A percentile compares a stretch with the other conserved stretches of the same genome.
phyloP scores from a whole-genome alignment of 805 yeast genomes.

The Debaryomyces castellii region DNA sequence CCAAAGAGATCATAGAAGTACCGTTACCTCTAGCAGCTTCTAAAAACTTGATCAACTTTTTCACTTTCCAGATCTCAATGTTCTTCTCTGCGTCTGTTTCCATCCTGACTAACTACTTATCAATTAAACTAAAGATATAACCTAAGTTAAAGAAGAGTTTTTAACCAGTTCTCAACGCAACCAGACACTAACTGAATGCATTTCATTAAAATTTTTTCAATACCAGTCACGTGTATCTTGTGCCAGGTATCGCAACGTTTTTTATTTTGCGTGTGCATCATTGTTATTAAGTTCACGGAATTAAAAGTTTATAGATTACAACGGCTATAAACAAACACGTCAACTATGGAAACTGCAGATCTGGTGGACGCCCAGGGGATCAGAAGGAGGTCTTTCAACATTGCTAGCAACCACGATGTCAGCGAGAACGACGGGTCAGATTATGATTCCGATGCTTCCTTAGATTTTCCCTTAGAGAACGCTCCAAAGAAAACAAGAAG shows the following conservation, averaged over 20 bases:
- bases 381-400: not conserved
- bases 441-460: constrained; percentile 42
- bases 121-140: not conserved
- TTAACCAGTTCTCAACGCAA: not conserved
- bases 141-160: not conserved
- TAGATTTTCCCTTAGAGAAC: constrained; percentile 42
- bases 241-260: not conserved
- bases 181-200: not conserved
- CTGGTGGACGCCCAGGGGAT: not conserved
- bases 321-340: not conserved
- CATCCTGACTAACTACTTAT: constrained; percentile 10
- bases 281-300: too few relatives aligned
- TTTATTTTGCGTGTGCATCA: too few relatives aligned
- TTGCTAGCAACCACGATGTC: not conserved
- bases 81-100: constrained; percentile 80
- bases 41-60: constrained; percentile 83
- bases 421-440: constrained; percentile 7
- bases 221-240: not conserved
- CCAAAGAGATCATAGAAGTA: constrained; percentile 96
- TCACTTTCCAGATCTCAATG: constrained; percentile 98
- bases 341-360: not conserved
- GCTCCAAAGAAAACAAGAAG: constrained; percentile 47
- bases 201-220: constrained; percentile 2
- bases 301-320: not conserved
- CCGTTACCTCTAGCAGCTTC: constrained; percentile 97